Evolutionary conservation across 1,139 yeast genomes (phyloP), one percentile per base, ranked within the genome.

Genomic region (Candida sp.): DNA sequence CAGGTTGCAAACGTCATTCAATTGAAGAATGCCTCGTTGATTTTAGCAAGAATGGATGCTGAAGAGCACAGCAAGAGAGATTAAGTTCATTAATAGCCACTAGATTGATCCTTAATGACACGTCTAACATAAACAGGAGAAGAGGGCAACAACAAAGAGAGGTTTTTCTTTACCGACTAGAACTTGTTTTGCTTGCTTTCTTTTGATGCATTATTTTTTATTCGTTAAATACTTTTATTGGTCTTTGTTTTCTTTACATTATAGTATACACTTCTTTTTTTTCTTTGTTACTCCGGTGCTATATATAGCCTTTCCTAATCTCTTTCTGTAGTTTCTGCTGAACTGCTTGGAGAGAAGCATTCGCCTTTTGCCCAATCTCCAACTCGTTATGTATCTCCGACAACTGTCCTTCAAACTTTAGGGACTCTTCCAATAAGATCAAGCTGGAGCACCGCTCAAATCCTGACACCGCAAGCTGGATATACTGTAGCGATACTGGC

Each of bases 1-100:
- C 99, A 96, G 74, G 73, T 88, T 57, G 90, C 96, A 59, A 96
- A 96, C 65, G 85, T 90, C 32, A 84, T 96, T 56, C 99, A 96
- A 71, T 75, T 96, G 80, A 80, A 84, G 57, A 84, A 90, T 60
- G 99, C 99, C 23, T 91, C 96, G 8, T 70, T 88, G 45, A 80
- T 84, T 51, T 79, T 96, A 63, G 98, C 98, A 7, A 84, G 80
- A 56, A 67, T 83, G 57, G 99, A 96, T 68, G 96, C 94, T 17
- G 84, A 81, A 50, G 88, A 83, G 40, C 61, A 48, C 54, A 52
- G 51, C 37, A 50, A 47, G 28, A 51, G 39, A 47, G 47, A 50
- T 42, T 44, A 35, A 31, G 4, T 26, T n/a, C 5, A 26, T 6
- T 4, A 23, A 8, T 23, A 23, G 31, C 26, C 11, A 30, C 17